Evolutionary conservation across 1,284 basidiomycete species (phyloP).

Genomic region (Naganishia albida): DNA sequence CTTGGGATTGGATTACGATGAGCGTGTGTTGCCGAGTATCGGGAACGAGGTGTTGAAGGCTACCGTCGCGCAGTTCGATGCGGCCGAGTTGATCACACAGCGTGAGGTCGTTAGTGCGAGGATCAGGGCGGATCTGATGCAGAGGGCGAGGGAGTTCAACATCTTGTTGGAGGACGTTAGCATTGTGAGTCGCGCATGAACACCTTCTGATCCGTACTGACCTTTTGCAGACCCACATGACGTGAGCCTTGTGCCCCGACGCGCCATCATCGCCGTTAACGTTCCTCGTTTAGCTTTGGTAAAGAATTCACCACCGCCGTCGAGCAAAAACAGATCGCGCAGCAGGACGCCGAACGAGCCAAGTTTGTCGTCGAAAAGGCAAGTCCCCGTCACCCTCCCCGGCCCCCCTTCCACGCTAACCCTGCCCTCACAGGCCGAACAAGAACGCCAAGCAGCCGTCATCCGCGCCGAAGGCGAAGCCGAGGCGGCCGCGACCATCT

Average conservation of each 20-base stretch:
- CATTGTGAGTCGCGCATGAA: conserved; percentile 56
- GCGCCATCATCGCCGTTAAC: not conserved
- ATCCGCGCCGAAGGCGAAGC: conserved; percentile 98
- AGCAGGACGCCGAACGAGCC: conserved; percentile 89
- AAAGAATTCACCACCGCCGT: conserved; percentile 73
- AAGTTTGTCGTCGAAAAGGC: conserved; percentile 99
- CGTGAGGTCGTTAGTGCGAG: conserved; percentile 72
- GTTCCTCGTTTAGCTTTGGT: conserved; percentile 55
- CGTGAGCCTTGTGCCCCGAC: conserved; percentile 35
- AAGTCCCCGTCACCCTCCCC: conserved; percentile 34
- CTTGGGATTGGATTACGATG: conserved; percentile 94
- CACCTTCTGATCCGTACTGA: not conserved
- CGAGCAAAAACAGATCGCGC: conserved; percentile 75
- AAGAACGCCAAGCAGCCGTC: conserved; percentile 97
- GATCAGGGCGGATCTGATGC: conserved; percentile 87
- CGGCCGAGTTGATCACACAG: conserved; percentile 84
- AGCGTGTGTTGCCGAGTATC: conserved; percentile 88
- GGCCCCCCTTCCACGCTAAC: not conserved
- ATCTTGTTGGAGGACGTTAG: conserved; percentile 96
- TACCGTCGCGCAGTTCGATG: conserved; percentile 98
- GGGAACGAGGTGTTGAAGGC: conserved; percentile 98
- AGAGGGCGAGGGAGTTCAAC: conserved; percentile 94
- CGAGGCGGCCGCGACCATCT: conserved; percentile 92
- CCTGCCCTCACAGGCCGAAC: conserved; percentile 70
- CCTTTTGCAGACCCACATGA: conserved; percentile 57